Evolutionary conservation across 176 grass and related monocot genomes (phyloP).

Genomic region (Pontederia paniculata): DNA sequence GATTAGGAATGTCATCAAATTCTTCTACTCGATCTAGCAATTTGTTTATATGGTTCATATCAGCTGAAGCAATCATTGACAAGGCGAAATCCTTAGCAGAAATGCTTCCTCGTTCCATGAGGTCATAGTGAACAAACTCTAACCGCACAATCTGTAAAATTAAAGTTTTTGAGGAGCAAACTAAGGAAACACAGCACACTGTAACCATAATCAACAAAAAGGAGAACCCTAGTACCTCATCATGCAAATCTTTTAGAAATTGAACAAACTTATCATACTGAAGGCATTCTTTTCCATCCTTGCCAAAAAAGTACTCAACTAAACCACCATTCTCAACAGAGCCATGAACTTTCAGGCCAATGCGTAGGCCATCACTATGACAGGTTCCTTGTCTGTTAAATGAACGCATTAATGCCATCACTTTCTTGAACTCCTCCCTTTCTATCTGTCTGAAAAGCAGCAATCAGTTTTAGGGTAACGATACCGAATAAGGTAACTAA

Average conservation of each 20-base stretch:
- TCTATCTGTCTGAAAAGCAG: slow-evolving; percentile 75
- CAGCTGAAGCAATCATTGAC: slow-evolving; percentile 88
- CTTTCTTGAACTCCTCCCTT: slow-evolving; percentile 91
- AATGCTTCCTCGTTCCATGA: slow-evolving; percentile 55
- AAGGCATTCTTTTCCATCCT: slow-evolving; percentile 53
- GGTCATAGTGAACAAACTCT: slow-evolving; percentile 88
- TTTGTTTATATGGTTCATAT: slow-evolving; percentile 69
- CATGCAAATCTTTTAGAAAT: slow-evolving; percentile 70
- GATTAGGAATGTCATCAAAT: slow-evolving; percentile 33
- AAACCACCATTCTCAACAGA: slow-evolving; percentile 76
- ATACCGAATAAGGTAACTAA: slow-evolving; percentile 15
- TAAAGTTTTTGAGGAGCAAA: slow-evolving; percentile 4
- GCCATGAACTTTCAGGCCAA: slow-evolving; percentile 56
- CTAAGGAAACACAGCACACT: too few relatives aligned
- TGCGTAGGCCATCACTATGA: slow-evolving; percentile 66
- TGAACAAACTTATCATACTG: slow-evolving; percentile 57
- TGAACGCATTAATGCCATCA: slow-evolving; percentile 89
- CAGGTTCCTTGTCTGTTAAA: slow-evolving; percentile 79
- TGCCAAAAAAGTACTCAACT: slow-evolving; percentile 77
- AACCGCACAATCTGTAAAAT: slow-evolving; percentile 60
- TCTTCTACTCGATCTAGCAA: slow-evolving; percentile 62
- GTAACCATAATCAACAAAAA: background rate
- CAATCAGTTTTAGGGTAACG: slow-evolving; percentile 26
- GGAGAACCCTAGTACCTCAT: slow-evolving; percentile 42
- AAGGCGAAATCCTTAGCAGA: slow-evolving; percentile 80